Base-by-base conservation (phyloP, 2,329 filamentous ascomycete species). In the Hirsutella thompsonii region DNA sequence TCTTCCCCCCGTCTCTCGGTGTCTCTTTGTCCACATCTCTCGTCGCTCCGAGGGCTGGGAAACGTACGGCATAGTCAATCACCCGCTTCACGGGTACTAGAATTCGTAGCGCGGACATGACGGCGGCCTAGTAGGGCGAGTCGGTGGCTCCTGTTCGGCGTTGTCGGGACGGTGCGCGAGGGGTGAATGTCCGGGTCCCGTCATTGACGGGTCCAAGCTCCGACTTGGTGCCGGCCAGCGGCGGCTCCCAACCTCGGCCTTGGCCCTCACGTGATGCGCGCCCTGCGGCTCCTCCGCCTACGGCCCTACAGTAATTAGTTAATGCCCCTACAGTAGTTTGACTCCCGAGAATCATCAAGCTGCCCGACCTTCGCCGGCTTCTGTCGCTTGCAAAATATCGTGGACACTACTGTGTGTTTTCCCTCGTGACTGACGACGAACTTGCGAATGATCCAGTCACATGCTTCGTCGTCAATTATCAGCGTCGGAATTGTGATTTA, bases 11-110 rank as follows among this genome's bases (percentile, higher is more conserved):
- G n/a, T n/a, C n/a, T n/a, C n/a, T n/a, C n/a, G n/a, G n/a, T n/a
- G n/a, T 29, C 26, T 29, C 26, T 13, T 29, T 13, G 8, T 29
- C 26, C 26, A 8, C 26, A 8, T 29, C 26, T 13, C 13, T 29
- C 28, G 4, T n/a, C 8, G 32, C 32, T 33, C 32, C 20, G n/a
- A 2, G 28, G 11, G 14, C 5, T 34, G 23, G 37, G 34, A 4
- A n/a, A 45, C 78, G 58, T 67, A 87, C 83, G 53, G 83, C 82
- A 74, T 86, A 88, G 73, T 89, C 83, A 68, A 89, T 87, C 39
- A 89, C 83, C 76, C 83, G 70, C 69, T 89, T 89, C 37, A 89
- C 69, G 62, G 83, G 83, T 3, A 89, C 83, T 47, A 89, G 72
- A 62, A 89, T 88, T 60, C 82, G 71, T 53, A 87, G 65, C 42